Evolutionary conservation across 352 stramenopile species (phyloP).

Genomic region (Phytopythium chamaehyphon): DNA sequence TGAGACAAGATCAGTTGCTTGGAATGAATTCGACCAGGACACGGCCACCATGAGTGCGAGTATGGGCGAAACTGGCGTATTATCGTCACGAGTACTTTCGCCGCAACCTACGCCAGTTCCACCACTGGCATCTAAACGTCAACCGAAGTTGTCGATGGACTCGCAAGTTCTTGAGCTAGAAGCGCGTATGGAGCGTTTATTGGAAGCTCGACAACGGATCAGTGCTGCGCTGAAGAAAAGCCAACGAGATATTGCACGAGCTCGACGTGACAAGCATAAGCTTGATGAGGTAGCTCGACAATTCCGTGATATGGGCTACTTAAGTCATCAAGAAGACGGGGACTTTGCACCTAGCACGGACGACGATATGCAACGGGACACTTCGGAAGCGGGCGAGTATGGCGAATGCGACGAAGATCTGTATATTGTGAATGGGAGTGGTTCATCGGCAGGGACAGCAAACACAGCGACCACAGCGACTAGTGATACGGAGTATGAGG

Average conservation of each 20-base stretch:
- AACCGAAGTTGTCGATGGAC: constrained; percentile 22
- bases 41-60: background rate
- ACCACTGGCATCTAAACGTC: background rate
- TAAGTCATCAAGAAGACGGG: constrained; percentile 12
- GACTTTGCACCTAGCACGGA: constrained; percentile 22
- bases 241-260: constrained; percentile 23
- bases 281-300: constrained; percentile 26
- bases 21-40: constrained; percentile 16
- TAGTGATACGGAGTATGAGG: constrained; percentile 6
- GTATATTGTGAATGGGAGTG: background rate
- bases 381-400: constrained; percentile 9
- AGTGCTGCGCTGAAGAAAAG: constrained; percentile 30
- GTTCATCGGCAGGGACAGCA: background rate
- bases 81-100: background rate
- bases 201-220: constrained; percentile 31
- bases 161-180: constrained; percentile 34
- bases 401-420: constrained; percentile 11
- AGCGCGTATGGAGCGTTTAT: constrained; percentile 32
- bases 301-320: constrained; percentile 30
- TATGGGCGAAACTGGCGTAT: background rate
- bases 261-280: constrained; percentile 26
- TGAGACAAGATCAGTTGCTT: constrained; percentile 7
- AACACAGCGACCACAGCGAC: background rate
- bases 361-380: background rate
- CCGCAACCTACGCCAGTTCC: background rate